These are phyloP conservation scores for Lophiostoma macrostomum DNA, from an alignment of 495 filamentous ascomycete genomes.

Conservation along the genomic window DNA sequence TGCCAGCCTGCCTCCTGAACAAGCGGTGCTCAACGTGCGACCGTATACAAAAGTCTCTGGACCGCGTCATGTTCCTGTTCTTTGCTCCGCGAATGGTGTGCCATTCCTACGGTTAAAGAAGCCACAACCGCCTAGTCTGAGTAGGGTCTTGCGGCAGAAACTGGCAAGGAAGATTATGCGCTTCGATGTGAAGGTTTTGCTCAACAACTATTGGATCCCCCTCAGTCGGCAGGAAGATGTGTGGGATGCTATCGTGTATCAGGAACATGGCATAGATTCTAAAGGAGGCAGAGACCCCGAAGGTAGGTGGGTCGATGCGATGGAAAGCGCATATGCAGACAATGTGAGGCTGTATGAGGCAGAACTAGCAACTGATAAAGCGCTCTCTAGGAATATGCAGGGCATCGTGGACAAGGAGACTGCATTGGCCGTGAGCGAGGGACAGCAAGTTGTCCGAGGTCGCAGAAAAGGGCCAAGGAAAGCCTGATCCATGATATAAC, in stretches of 20 bases:
- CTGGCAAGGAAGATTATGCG: slow-evolving; percentile 42
- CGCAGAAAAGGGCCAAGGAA: slow-evolving; percentile 2
- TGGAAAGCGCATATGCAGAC: slow-evolving; percentile 9
- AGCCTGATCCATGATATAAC: too few relatives aligned
- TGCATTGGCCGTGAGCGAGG: slow-evolving; percentile 45
- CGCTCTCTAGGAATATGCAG: slow-evolving; percentile 48
- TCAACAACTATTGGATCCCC: slow-evolving; percentile 36
- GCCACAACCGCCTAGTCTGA: slow-evolving; percentile 60
- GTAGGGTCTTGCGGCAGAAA: slow-evolving; percentile 55
- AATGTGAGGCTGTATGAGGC: slow-evolving; percentile 21
- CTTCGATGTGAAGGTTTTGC: slow-evolving; percentile 39
- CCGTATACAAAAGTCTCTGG: slow-evolving; percentile 47
- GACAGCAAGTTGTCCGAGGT: slow-evolving; percentile 10
- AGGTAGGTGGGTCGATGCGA: not conserved
- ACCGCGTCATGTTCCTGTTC: slow-evolving; percentile 57
- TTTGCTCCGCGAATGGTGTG: slow-evolving; percentile 57
- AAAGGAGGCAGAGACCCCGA: slow-evolving; percentile 4
- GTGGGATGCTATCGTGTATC: slow-evolving; percentile 50
- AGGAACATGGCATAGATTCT: slow-evolving; percentile 9
- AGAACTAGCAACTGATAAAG: slow-evolving; percentile 24
- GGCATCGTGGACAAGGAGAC: slow-evolving; percentile 49
- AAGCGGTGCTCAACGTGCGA: slow-evolving; percentile 40
- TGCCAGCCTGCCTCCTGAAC: slow-evolving; percentile 41
- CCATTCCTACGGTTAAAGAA: slow-evolving; percentile 71
- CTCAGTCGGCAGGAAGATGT: slow-evolving; percentile 56